phyloP scores from a whole-genome alignment of 495 filamentous ascomycete species.

The Collariella sp. region DNA sequence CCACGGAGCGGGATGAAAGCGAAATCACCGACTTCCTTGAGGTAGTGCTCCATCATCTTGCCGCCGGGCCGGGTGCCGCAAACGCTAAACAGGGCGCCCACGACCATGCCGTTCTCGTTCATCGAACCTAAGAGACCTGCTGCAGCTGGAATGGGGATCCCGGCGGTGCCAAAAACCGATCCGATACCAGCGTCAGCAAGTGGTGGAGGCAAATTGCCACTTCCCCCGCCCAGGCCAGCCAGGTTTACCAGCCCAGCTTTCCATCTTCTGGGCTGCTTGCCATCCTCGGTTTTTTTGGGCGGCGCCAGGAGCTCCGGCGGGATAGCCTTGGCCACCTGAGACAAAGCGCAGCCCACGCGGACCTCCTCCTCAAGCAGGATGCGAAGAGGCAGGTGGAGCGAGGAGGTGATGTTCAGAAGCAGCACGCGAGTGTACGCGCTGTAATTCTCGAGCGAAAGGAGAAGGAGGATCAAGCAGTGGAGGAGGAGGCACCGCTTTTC shows the following conservation, averaged over 20 bases:
- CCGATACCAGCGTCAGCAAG: constrained; percentile 77
- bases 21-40: constrained; percentile 81
- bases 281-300: constrained; percentile 60
- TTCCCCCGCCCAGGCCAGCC: constrained; percentile 63
- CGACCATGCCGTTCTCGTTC: constrained; percentile 64
- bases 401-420: constrained; percentile 60
- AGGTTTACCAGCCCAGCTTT: constrained; percentile 55
- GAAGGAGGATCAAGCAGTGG: constrained; percentile 58
- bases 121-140: constrained; percentile 72
- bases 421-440: constrained; percentile 65
- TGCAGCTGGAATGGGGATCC: constrained; percentile 47
- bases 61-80: constrained; percentile 80
- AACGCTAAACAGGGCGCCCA: constrained; percentile 81
- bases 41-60: constrained; percentile 80
- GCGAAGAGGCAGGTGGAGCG: constrained; percentile 54
- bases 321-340: constrained; percentile 64
- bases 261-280: constrained; percentile 58
- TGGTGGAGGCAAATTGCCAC: constrained; percentile 65
- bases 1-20: constrained; percentile 70
- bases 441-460: constrained; percentile 78
- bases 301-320: constrained; percentile 57
- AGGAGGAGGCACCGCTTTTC: constrained; percentile 43
- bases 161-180: constrained; percentile 69
- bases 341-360: constrained; percentile 62
- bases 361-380: constrained; percentile 63